A percentile compares a stretch with the other conserved stretches of the same genome.
phyloP scores from a whole-genome alignment of 2,329 filamentous ascomycete genomes.

The Huntiella bhutanensis region DNA sequence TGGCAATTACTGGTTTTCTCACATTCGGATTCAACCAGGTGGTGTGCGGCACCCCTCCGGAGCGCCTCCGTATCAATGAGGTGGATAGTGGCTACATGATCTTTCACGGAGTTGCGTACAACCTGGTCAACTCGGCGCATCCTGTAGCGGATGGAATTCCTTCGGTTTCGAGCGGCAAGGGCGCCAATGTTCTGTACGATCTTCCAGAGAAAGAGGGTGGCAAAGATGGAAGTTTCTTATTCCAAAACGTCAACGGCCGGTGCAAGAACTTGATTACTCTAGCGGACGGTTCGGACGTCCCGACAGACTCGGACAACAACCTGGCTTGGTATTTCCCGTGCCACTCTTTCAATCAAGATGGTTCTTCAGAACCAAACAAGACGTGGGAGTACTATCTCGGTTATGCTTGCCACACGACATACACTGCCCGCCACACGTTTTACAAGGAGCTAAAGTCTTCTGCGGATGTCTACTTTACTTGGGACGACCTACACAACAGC shows the following conservation, averaged over 20 bases:
- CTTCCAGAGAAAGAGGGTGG: slow-evolving; percentile 64
- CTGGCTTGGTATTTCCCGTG: slow-evolving; percentile 97
- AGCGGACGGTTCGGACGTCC: slow-evolving; percentile 54
- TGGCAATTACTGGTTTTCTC: slow-evolving; percentile 76
- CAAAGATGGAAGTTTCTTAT: slow-evolving; percentile 90
- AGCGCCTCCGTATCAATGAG: slow-evolving; percentile 64
- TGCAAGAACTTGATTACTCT: slow-evolving; percentile 80
- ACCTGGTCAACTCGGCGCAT: slow-evolving; percentile 59
- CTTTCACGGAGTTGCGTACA: slow-evolving; percentile 81
- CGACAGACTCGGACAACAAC: slow-evolving; percentile 51
- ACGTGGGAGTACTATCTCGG: slow-evolving; percentile 63
- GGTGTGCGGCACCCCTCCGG: slow-evolving; percentile 57
- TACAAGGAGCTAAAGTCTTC: slow-evolving; percentile 47
- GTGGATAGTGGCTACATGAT: slow-evolving; percentile 80
- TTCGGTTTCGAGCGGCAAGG: slow-evolving; percentile 24
- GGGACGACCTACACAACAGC: slow-evolving; percentile 79
- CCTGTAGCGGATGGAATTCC: slow-evolving; percentile 65
- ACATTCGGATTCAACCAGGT: slow-evolving; percentile 90
- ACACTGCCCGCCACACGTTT: slow-evolving; percentile 48
- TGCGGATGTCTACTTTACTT: slow-evolving; percentile 89
- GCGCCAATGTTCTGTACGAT: slow-evolving; percentile 71
- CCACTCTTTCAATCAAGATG: slow-evolving; percentile 79
- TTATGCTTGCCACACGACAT: slow-evolving; percentile 73
- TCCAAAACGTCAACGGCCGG: slow-evolving; percentile 94
- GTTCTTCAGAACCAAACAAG: slow-evolving; percentile 56